Percentiles rank a stretch among this genome's conserved stretches.
phyloP scores from a whole-genome alignment of 768 basidiomycete genomes.

The Lentinula edodes region DNA sequence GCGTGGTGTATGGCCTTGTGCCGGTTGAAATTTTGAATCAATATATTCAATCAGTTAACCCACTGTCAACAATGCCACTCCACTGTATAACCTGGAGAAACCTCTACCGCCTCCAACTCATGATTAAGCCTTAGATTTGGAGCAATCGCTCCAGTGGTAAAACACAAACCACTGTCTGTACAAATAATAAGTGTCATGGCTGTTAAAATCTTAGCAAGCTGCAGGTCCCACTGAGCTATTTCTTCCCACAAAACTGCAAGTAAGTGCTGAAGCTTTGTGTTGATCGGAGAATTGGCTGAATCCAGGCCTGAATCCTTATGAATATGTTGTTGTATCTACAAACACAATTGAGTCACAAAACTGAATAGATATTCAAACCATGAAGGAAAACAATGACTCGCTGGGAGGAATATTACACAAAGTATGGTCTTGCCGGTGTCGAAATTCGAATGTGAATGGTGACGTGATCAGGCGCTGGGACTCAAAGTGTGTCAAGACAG shows the following conservation, averaged over 20 bases:
- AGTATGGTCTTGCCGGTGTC: background rate
- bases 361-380: no score
- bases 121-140: background rate
- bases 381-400: no score
- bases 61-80: background rate
- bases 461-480: background rate
- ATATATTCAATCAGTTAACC: no score
- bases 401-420: no score
- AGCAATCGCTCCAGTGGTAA: background rate
- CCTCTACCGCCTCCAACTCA: background rate
- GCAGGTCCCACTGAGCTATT: background rate
- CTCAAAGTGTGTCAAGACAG: background rate
- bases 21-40: no score
- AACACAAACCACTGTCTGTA: background rate
- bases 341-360: no score
- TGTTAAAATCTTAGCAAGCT: background rate
- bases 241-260: background rate
- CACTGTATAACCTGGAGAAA: slow-evolving; percentile 1
- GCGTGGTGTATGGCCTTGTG: no score
- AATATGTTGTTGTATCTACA: background rate
- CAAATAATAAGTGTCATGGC: background rate
- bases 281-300: background rate
- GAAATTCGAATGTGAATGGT: background rate
- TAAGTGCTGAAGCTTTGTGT: background rate
- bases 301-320: background rate